These are phyloP conservation scores for Sarocladium brachiariae DNA, from an alignment of 2,329 filamentous ascomycete genomes.

Conservation along the genomic window DNA sequence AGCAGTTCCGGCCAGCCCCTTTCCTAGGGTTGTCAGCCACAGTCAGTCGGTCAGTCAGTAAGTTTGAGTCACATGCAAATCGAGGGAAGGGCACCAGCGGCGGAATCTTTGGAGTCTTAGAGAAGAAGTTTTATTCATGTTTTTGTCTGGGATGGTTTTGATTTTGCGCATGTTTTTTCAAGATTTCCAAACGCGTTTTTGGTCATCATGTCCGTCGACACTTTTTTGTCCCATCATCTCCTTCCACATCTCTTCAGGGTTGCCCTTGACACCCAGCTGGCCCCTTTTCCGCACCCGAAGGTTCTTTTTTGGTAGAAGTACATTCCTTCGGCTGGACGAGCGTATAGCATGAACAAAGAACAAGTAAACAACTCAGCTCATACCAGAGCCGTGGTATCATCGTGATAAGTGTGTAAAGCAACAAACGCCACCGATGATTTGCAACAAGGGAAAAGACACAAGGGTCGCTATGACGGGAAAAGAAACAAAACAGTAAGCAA, in stretches of 20 bases:
- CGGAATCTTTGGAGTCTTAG: background rate
- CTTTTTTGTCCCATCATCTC: background rate
- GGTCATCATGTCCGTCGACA: background rate
- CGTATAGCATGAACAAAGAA: slow-evolving; percentile 2
- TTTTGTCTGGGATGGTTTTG: slow-evolving; percentile 2
- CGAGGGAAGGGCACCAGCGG: background rate
- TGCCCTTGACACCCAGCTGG: background rate
- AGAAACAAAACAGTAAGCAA: slow-evolving; percentile 1
- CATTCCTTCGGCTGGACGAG: background rate
- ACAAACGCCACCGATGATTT: slow-evolving; percentile 5
- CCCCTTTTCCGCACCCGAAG: background rate
- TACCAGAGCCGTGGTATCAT: slow-evolving; percentile 9
- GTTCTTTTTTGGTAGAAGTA: background rate
- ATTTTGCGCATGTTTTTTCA: slow-evolving; percentile 8
- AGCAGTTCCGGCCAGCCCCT: too few relatives aligned
- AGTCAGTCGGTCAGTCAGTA: too few relatives aligned
- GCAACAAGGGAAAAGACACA: slow-evolving; percentile 1
- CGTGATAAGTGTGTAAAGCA: background rate
- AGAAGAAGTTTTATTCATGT: slow-evolving; percentile 9
- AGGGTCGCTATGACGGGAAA: slow-evolving; percentile 2
- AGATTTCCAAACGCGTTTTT: slow-evolving; percentile 7
- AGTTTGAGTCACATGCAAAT: background rate
- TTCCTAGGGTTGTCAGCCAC: too few relatives aligned
- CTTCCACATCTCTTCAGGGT: slow-evolving; percentile 1
- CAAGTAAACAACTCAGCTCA: slow-evolving; percentile 3